Conservation (phyloP, 176 grass and related monocot genomes). For the Aegilops sharonensis region DNA sequence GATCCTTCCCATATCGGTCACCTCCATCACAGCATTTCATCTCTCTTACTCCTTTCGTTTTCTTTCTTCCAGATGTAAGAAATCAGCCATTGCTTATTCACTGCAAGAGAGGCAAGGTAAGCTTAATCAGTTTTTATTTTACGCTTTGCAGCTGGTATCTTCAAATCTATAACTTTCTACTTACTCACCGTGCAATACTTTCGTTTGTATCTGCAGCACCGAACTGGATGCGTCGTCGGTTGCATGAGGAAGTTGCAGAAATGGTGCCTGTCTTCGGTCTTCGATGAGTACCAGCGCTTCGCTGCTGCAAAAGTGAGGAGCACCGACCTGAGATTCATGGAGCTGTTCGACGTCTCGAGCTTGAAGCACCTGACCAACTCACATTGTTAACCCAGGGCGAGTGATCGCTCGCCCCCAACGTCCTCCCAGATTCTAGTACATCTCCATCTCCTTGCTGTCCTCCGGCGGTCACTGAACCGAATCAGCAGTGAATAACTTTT, state of each 20-base stretch:
- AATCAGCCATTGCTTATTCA: constrained; percentile 85
- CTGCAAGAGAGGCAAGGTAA: constrained; percentile 81
- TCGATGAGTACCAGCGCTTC: constrained; percentile 72
- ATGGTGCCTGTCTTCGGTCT: constrained; percentile 72
- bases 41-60: background rate
- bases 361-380: constrained; percentile 52
- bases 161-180: background rate
- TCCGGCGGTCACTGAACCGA: constrained; percentile 21
- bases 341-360: constrained; percentile 67
- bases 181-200: background rate
- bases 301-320: constrained; percentile 62
- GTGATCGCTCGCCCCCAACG: background rate
- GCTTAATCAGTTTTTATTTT: background rate
- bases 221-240: constrained; percentile 74
- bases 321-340: constrained; percentile 72
- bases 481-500: constrained; percentile 55
- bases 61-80: constrained; percentile 47
- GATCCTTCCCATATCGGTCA: background rate
- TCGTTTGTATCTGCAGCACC: constrained; percentile 48
- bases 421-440: background rate
- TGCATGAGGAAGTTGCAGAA: constrained; percentile 79
- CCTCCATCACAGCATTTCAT: constrained; percentile 13
- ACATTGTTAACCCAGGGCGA: constrained; percentile 39
- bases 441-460: constrained; percentile 27
- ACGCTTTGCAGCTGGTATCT: background rate